phyloP scores from a whole-genome alignment of 495 filamentous ascomycete species.

The Penicillium roqueforti region DNA sequence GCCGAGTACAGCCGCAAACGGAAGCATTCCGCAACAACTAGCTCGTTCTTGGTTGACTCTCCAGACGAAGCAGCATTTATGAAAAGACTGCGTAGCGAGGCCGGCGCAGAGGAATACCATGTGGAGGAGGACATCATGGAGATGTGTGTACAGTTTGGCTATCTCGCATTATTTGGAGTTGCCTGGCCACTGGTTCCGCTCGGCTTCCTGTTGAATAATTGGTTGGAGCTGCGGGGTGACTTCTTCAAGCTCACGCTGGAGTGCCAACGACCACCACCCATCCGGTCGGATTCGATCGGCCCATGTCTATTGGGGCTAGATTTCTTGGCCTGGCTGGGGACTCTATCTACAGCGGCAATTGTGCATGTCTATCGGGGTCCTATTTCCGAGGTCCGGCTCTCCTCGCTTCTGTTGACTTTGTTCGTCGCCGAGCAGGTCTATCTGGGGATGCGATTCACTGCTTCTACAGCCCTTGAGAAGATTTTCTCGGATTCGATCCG shows the following conservation, averaged over 20 bases:
- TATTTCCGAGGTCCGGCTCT: constrained; percentile 58
- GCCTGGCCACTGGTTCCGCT: constrained; percentile 86
- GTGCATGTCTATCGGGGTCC: constrained; percentile 77
- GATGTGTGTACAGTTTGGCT: constrained; percentile 56
- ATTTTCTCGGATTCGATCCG: constrained; percentile 73
- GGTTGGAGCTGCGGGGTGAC: constrained; percentile 88
- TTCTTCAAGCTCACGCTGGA: constrained; percentile 88
- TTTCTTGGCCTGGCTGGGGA: constrained; percentile 88
- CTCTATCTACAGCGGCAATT: constrained; percentile 74
- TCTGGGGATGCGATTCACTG: constrained; percentile 61
- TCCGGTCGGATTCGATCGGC: constrained; percentile 86
- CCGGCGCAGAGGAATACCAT: constrained; percentile 77
- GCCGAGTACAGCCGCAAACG: constrained; percentile 15
- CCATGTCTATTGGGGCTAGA: constrained; percentile 81
- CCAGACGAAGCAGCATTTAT: constrained; percentile 73
- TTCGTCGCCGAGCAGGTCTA: constrained; percentile 82
- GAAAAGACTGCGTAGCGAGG: constrained; percentile 72
- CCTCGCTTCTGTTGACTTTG: constrained; percentile 73
- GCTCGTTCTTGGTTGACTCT: constrained; percentile 42
- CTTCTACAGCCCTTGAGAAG: constrained; percentile 63
- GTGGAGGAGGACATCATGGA: constrained; percentile 52
- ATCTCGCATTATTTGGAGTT: constrained; percentile 83
- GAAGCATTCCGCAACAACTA: constrained; percentile 26
- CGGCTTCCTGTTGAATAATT: constrained; percentile 90
- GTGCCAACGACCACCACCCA: constrained; percentile 83